Evolutionary conservation across 306 rosid species (phyloP).

Genomic region (Aeschynomene evenia): DNA sequence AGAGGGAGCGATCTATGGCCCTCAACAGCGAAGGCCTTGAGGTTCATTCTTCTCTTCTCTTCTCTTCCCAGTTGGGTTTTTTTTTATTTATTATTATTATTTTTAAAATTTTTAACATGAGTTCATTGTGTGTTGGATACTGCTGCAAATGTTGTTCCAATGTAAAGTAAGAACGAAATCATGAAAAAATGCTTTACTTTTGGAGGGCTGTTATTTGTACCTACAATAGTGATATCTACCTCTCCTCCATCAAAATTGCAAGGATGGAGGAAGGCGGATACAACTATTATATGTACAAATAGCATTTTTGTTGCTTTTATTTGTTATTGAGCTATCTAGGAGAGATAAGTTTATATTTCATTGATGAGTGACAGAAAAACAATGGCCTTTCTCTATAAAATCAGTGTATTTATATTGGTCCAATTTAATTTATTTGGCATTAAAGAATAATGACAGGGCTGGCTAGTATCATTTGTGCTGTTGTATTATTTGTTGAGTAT

Average conservation of each 20-base stretch:
- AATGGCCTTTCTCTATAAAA: background rate
- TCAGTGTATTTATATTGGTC: background rate
- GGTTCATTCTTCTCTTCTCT: constrained; percentile 49
- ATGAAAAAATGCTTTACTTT: too few relatives aligned
- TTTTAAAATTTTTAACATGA: too few relatives aligned
- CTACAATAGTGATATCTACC: too few relatives aligned
- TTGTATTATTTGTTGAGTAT: background rate
- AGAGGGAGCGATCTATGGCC: constrained; percentile 88
- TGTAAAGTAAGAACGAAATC: too few relatives aligned
- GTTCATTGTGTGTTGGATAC: too few relatives aligned
- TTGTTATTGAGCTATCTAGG: background rate
- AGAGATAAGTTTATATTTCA: background rate
- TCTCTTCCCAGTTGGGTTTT: background rate
- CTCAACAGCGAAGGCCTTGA: constrained; percentile 97
- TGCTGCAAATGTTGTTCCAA: too few relatives aligned
- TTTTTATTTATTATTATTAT: too few relatives aligned
- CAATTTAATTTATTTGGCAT: constrained; percentile 1
- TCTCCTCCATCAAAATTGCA: too few relatives aligned
- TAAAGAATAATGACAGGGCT: background rate
- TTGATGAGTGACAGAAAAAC: too few relatives aligned
- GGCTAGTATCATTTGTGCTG: background rate
- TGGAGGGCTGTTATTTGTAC: too few relatives aligned
- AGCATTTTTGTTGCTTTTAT: constrained; percentile 18
- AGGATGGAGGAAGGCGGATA: too few relatives aligned
- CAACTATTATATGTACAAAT: too few relatives aligned